phyloP scores from a whole-genome alignment of 352 stramenopile species.

The Globisporangium parvum region DNA sequence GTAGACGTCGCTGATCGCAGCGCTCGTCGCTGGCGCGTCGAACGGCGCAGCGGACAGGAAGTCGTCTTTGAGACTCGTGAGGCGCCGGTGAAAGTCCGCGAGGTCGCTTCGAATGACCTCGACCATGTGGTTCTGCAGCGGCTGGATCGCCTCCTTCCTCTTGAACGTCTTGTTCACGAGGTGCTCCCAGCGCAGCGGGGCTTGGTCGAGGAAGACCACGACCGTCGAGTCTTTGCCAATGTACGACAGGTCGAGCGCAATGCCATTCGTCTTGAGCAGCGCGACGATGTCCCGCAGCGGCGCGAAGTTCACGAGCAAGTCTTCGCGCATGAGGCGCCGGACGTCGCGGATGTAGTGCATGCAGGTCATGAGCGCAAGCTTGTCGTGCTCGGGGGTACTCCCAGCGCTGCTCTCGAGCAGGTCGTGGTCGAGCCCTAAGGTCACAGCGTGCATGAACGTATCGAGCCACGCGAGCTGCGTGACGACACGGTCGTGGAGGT shows the following conservation, averaged over 20 bases:
- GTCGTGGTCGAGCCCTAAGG: conserved; percentile 64
- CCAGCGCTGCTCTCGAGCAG: conserved; percentile 27
- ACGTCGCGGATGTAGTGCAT: conserved; percentile 90
- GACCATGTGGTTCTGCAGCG: conserved; percentile 86
- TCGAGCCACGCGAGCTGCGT: conserved; percentile 82
- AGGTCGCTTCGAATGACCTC: conserved; percentile 75
- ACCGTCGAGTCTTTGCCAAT: conserved; percentile 75
- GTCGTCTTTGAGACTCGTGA: conserved; percentile 57
- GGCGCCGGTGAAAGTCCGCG: conserved; percentile 58
- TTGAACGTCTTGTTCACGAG: conserved; percentile 92
- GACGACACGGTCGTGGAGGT: conserved; percentile 87
- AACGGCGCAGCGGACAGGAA: conserved; percentile 62
- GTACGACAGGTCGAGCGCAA: conserved; percentile 85
- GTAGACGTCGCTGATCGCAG: conserved; percentile 71
- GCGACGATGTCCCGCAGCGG: conserved; percentile 75
- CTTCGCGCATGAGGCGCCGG: conserved; percentile 72
- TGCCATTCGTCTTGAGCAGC: conserved; percentile 83
- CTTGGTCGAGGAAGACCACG: conserved; percentile 82
- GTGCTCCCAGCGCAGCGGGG: conserved; percentile 87
- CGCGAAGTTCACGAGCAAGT: conserved; percentile 66
- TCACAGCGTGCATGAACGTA: conserved; percentile 78
- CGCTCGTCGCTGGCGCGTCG: conserved; percentile 17
- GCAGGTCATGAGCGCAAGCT: conserved; percentile 71
- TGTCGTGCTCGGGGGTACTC: conserved; percentile 34
- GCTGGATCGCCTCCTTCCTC: conserved; percentile 90